Percentiles rank a stretch among this genome's conserved stretches.
phyloP scores from a whole-genome alignment of 148 eudicot species.

The Selenicereus undatus region DNA sequence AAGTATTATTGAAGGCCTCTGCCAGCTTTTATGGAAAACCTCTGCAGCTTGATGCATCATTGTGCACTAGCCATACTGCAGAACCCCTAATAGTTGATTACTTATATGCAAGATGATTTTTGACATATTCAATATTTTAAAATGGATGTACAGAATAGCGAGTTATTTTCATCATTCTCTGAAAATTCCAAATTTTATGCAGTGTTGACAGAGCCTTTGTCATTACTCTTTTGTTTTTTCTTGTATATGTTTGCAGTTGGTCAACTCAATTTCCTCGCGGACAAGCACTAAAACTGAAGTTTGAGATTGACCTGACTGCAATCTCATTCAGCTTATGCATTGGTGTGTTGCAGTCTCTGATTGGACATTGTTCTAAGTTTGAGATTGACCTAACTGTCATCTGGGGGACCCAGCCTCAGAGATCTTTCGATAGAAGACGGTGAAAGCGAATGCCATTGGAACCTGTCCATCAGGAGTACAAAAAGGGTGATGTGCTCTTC shows the following conservation, averaged over 20 bases:
- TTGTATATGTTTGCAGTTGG: background rate
- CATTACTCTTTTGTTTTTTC: background rate
- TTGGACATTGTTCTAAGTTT: background rate
- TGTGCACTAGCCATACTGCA: background rate
- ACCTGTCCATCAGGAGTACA: background rate
- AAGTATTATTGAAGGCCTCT: background rate
- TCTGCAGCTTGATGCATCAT: background rate
- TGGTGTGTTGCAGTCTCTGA: background rate
- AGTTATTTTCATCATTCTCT: background rate
- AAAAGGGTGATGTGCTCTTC: background rate
- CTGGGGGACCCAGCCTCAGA: background rate
- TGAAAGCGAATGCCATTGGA: background rate
- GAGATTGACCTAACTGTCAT: background rate
- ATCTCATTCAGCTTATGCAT: background rate
- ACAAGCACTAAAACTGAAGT: background rate
- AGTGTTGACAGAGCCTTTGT: background rate
- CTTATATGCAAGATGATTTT: background rate
- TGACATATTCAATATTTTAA: no score
- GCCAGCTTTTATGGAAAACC: background rate
- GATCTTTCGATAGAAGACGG: background rate
- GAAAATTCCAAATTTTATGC: background rate
- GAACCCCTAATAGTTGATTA: background rate
- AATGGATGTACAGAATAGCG: background rate
- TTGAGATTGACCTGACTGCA: background rate
- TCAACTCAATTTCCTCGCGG: background rate